Base-by-base conservation (phyloP, 805 yeast genomes). In the Metschnikowia colocasiae region DNA sequence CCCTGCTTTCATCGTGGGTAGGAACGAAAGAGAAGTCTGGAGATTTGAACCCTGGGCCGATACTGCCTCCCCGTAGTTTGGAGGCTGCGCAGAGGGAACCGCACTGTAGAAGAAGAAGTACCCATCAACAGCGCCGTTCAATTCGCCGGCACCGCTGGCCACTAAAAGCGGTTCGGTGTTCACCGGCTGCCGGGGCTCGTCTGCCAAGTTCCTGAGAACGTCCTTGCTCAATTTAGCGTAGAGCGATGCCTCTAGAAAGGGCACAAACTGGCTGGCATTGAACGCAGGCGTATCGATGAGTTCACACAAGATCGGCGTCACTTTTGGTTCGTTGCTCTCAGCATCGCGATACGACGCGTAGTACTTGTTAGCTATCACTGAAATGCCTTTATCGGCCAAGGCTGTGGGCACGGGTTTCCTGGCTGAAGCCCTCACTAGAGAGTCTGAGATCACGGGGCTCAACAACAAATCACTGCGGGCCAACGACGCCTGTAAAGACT, bases 111-210 rank as follows among this genome's bases (percentile, higher is more conserved):
- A 81, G 31, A 84, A 72, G 36, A 84, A 69, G 60, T 86, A 86
- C 0, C 91, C 92, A 59, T 84, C 85, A n/a, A 86, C 76, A 27
- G 79, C 73, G 4, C 90, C 91, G 59, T 86, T 85, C 55, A 86
- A 63, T 50, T 85, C 92, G 36, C 87, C 78, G 4, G 90, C 87
- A 1, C 94, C 94, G 32, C 88, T 81, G 4, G 89, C 92, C 3
- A 83, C 87, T 10, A 86, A 62, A 46, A 86, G 61, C 2, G 91
- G 86, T 44, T 80, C 81, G 5, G 88, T 82, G 10, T 79, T 73
- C 0, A 80, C 85, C 3, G 83, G 82, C 49, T 71, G 68, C 41
- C 85, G 59, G 7, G 86, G 86, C 52, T 78, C 84, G 50, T 80
- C 71, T 4, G 85, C 86, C 42, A 86, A 65, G 43, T 84, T 84